phyloP scores from a whole-genome alignment of 306 rosid species.

The Quercus aquifolioides region DNA sequence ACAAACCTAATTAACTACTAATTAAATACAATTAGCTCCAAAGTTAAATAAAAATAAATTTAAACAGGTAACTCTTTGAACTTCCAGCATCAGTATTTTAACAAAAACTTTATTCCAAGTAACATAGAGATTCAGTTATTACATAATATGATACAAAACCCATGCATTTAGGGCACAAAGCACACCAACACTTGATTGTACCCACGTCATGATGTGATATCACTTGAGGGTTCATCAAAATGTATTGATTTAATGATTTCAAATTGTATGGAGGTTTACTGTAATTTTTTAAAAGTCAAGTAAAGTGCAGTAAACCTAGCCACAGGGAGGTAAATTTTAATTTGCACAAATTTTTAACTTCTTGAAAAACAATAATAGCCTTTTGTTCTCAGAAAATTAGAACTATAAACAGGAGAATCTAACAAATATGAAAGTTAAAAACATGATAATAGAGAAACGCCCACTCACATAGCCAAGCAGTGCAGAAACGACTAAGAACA shows the following conservation, averaged over 20 bases:
- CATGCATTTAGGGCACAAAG: background rate
- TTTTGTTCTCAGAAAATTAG: background rate
- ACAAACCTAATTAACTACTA: no score
- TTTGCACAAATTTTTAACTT: no score
- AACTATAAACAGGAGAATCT: conserved; percentile 10
- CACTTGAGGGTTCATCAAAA: no score
- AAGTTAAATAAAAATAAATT: no score
- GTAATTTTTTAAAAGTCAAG: no score
- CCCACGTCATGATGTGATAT: no score
- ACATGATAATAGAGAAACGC: background rate
- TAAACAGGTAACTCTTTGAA: no score
- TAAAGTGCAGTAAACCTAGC: no score
- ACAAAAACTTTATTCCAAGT: background rate
- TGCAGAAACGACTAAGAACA: conserved; percentile 74
- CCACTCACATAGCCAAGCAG: conserved; percentile 86
- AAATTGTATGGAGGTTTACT: no score
- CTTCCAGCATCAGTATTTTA: background rate
- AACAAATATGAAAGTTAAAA: background rate
- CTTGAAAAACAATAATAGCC: background rate
- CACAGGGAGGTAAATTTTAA: no score
- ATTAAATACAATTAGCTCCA: no score
- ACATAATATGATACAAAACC: background rate
- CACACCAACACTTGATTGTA: background rate
- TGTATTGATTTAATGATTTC: no score
- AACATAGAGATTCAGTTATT: background rate